These are phyloP conservation scores for Phyllosticta citriasiana DNA, from an alignment of 2,329 filamentous ascomycete species.

Conservation along the genomic window DNA sequence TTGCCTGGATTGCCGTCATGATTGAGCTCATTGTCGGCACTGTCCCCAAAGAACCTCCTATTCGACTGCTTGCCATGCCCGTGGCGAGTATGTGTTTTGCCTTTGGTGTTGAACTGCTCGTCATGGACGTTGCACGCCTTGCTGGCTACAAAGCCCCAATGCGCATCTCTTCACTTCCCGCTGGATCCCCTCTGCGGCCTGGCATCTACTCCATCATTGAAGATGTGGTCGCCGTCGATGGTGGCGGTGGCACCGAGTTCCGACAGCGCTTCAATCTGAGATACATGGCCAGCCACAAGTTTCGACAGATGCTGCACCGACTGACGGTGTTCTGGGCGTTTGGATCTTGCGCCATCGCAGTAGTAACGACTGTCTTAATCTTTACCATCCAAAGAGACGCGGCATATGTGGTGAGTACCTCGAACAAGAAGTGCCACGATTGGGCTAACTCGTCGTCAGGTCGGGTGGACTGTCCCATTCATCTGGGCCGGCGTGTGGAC, in stretches of 20 bases:
- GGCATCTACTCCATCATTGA: slow-evolving; percentile 47
- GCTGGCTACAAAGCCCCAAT: slow-evolving; percentile 37
- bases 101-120: slow-evolving; percentile 41
- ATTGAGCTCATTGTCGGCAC: slow-evolving; percentile 46
- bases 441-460: slow-evolving; percentile 19
- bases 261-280: slow-evolving; percentile 41
- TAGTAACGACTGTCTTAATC: slow-evolving; percentile 34
- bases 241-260: slow-evolving; percentile 43
- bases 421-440: not conserved
- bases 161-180: slow-evolving; percentile 43
- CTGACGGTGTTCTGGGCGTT: slow-evolving; percentile 45
- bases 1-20: slow-evolving; percentile 48
- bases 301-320: slow-evolving; percentile 43
- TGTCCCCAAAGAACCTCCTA: slow-evolving; percentile 37
- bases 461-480: slow-evolving; percentile 41
- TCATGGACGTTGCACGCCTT: slow-evolving; percentile 40
- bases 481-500: slow-evolving; percentile 41
- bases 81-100: slow-evolving; percentile 42
- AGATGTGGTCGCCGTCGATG: slow-evolving; percentile 45
- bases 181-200: slow-evolving; percentile 41
- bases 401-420: slow-evolving; percentile 36
- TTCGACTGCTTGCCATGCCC: slow-evolving; percentile 45
- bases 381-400: slow-evolving; percentile 39
- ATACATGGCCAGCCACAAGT: slow-evolving; percentile 44
- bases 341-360: slow-evolving; percentile 32